Evolutionary conservation across 2,329 filamentous ascomycete species (phyloP).

Genomic region (Acephala macrosclerotiorum): DNA sequence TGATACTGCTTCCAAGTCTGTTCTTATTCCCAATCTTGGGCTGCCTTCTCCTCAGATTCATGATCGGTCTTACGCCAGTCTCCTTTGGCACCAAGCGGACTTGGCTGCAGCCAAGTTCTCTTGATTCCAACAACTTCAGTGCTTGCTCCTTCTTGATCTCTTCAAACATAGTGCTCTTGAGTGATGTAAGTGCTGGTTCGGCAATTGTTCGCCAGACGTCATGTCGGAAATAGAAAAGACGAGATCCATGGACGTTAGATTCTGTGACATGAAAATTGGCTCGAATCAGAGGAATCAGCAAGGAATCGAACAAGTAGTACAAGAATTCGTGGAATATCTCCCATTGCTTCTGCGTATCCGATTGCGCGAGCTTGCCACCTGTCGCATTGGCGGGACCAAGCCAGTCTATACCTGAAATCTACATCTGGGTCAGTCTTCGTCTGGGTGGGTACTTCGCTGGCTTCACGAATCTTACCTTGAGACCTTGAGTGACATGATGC

Average conservation of each 20-base stretch:
- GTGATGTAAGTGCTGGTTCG: constrained; percentile 71
- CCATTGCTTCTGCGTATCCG: constrained; percentile 76
- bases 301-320: constrained; percentile 92
- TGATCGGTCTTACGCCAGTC: constrained; percentile 79
- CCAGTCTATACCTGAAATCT: constrained; percentile 78
- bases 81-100: constrained; percentile 85
- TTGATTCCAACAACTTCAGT: constrained; percentile 62
- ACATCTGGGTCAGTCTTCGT: constrained; percentile 21
- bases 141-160: constrained; percentile 70
- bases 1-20: constrained; percentile 70
- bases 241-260: constrained; percentile 79
- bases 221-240: constrained; percentile 92
- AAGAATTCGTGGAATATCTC: constrained; percentile 86
- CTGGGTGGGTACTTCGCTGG: no score
- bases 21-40: constrained; percentile 60
- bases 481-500: constrained; percentile 76
- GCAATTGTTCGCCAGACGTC: constrained; percentile 85
- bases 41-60: constrained; percentile 78
- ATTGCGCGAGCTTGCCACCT: constrained; percentile 66
- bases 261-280: constrained; percentile 96
- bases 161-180: constrained; percentile 81
- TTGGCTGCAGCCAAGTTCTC: constrained; percentile 77
- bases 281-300: constrained; percentile 85
- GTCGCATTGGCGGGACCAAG: constrained; percentile 62
- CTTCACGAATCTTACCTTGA: constrained; percentile 66